Evolutionary conservation across 75 land plant species (phyloP), one percentile per base, ranked within the genome.

Genomic region (Chamaecyparis obtusa): DNA sequence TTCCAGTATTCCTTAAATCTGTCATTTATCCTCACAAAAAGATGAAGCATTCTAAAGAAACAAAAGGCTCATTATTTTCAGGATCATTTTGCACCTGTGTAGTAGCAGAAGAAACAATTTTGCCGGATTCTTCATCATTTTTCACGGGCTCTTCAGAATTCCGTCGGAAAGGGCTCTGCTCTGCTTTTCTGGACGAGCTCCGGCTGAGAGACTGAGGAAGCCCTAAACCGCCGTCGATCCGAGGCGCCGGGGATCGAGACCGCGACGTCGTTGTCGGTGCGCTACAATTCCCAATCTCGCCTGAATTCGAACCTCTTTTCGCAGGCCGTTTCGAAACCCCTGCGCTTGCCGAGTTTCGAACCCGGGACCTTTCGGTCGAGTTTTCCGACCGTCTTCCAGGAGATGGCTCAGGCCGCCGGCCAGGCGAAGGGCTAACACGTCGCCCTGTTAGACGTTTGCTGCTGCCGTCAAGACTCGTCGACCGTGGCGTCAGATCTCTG

Each of bases 101-200:
- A 78, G 81, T 9, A 32, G 76, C 13, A 74, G 36, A 74, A 2
- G 76, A 74, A 11, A 74, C 13, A 13, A 74, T 33, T 33, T 81
- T 81, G 46, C 32, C 43, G 83, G 33, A 11, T n/a, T 81, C 83
- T 41, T 19, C 83, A 54, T 56, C 90, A 89, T 72, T 0, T 89
- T 89, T 15, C 33, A 9, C 27, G 0, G n/a, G 85, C 21, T 39
- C 32, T 49, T 84, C 85, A 10, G 30, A 72, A 57, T 80, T n/a
- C 86, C 95, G 89, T 60, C 94, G 71, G 69, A 84, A 92, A 55
- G 95, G 95, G 4, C 93, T 92, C 9, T 94, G 94, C 83, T 94
- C 95, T 2, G 88, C 86, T 78, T 94, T 94, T 86, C 93, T 93
- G 44, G 94, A 94, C 10, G 87, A 76, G 88, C 82, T 92, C 75